These are phyloP conservation scores for Fusarium annulatum DNA, from an alignment of 2,329 filamentous ascomycete species.

Conservation along the genomic window DNA sequence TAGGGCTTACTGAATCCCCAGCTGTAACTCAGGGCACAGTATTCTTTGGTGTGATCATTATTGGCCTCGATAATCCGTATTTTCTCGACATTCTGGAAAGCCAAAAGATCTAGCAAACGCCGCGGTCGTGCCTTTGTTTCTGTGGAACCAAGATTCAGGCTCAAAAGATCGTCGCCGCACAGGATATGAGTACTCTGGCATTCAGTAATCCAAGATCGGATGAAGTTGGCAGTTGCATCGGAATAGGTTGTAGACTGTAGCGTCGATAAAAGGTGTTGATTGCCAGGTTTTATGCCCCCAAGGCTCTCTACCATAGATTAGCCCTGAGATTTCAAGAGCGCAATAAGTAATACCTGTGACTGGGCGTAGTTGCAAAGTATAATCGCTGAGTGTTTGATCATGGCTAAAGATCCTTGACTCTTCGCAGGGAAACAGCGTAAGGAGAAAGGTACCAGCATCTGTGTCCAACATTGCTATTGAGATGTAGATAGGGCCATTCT, in stretches of 20 bases:
- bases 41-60: neutral
- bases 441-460: neutral
- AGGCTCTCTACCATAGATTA: neutral
- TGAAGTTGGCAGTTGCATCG: neutral
- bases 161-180: neutral
- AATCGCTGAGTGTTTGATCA: neutral
- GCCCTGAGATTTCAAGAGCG: neutral
- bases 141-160: neutral
- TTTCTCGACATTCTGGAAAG: neutral
- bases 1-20: neutral
- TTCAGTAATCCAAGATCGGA: neutral
- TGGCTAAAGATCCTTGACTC: neutral
- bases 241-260: neutral
- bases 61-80: neutral
- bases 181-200: neutral
- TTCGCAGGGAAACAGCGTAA: neutral
- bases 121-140: neutral
- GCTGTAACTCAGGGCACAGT: conserved; percentile 2
- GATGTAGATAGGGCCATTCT: neutral
- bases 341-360: neutral
- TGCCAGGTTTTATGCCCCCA: neutral
- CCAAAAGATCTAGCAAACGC: neutral
- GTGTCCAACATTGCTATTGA: neutral
- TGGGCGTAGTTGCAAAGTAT: neutral
- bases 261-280: neutral